phyloP scores from a whole-genome alignment of 768 basidiomycete genomes.

The Coprinopsis strossmayeri region DNA sequence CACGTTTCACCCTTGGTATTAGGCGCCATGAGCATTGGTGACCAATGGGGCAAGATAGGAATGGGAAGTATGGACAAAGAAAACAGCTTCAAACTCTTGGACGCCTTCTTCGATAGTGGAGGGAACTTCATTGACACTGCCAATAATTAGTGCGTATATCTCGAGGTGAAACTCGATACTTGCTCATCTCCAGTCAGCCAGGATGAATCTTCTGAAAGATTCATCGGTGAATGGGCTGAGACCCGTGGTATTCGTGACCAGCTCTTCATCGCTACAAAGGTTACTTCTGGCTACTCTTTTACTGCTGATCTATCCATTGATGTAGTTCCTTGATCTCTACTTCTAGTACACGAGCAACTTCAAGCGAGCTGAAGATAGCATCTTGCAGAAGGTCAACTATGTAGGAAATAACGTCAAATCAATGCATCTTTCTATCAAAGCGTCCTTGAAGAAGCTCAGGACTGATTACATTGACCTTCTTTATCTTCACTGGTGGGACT shows the following conservation, averaged over 20 bases:
- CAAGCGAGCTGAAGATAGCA: slow-evolving; percentile 17
- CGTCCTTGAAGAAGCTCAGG: slow-evolving; percentile 37
- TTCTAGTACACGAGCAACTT: slow-evolving; percentile 21
- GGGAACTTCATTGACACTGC: slow-evolving; percentile 9
- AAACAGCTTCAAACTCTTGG: slow-evolving; percentile 4
- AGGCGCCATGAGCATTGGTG: slow-evolving; percentile 11
- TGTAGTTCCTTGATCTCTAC: background rate
- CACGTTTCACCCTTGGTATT: slow-evolving; percentile 7
- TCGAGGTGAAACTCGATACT: too few relatives aligned
- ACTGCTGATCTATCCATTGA: too few relatives aligned
- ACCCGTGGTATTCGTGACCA: slow-evolving; percentile 34
- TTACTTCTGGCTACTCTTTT: too few relatives aligned
- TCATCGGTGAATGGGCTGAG: slow-evolving; percentile 45
- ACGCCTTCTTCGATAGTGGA: slow-evolving; percentile 1
- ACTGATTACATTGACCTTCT: slow-evolving; percentile 40
- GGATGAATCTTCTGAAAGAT: slow-evolving; percentile 43
- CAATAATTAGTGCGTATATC: slow-evolving; percentile 7
- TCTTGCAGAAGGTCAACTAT: slow-evolving; percentile 29
- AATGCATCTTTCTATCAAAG: slow-evolving; percentile 33
- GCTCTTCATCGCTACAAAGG: slow-evolving; percentile 38
- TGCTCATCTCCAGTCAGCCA: slow-evolving; percentile 24
- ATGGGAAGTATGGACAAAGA: slow-evolving; percentile 7
- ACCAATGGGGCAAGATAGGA: slow-evolving; percentile 1
- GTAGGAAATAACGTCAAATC: slow-evolving; percentile 41
- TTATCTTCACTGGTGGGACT: slow-evolving; percentile 47